Evolutionary conservation across 169 alveolate genomes (phyloP), one percentile per base, ranked within the genome.

Genomic region (Plasmodium fragile): DNA sequence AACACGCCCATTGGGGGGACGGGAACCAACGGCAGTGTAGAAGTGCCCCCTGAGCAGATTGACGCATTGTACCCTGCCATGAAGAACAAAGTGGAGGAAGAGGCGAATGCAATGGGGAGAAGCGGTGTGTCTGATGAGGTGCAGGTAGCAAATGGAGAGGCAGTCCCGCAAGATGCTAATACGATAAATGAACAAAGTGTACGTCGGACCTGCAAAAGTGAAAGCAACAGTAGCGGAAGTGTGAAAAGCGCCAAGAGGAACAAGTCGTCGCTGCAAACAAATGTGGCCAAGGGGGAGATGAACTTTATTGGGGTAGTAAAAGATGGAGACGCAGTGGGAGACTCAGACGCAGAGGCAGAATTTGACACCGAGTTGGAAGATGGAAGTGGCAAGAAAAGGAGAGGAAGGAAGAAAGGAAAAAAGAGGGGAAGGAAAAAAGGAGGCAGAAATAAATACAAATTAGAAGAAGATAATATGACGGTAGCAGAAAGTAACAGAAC

Each of bases 381-480:
- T n/a, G 78, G 30, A 83, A 43, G 55, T 0, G 52, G 10, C 11
- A 83, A 71, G 39, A 83, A 71, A n/a, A 71, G 30, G 8, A 71
- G 92, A 45, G 92, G 92, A 36, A 52, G 92, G 43, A 83, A 83
- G 13, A 83, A 72, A 16, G 92, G 92, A 6, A 83, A 83, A 70
- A 83, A 70, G 53, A 13, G 92, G 52, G 92, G 92, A 8, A 71
- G 92, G 55, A 83, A 83, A 71, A 83, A 72, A 25, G 92, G 92
- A 70, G 92, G 52, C 10, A 83, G 28, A 73, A 83, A 83, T 83
- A 72, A 83, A 71, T 43, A 0, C 13, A 83, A 83, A 28, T 71
- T 34, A 39, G 28, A 71, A 39, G 59, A 36, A 7, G 83, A 32
- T 71, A 28, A 43, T 11, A 36, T 39, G 10, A 71, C 18, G 25